A percentile compares a stretch with the other conserved stretches of the same genome.
Conservation (phyloP, 805 yeast species). For the Metschnikowia drakensbergensis region DNA sequence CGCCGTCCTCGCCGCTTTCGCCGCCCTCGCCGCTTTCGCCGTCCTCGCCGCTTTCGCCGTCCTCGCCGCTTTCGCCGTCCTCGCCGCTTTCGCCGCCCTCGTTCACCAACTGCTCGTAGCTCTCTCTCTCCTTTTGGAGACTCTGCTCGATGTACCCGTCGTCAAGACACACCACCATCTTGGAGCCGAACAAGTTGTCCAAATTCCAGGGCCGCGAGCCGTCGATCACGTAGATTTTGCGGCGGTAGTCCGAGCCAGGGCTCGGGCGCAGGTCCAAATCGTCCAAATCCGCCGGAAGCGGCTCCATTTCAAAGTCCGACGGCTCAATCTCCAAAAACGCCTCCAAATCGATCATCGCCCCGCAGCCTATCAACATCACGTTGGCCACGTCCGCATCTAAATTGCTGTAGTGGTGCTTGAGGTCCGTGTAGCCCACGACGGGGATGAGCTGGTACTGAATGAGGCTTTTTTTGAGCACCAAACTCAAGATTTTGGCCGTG, state of each 20-base stretch:
- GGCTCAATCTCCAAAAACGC: slow-evolving; percentile 63
- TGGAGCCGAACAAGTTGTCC: slow-evolving; percentile 85
- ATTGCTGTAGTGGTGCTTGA: slow-evolving; percentile 56
- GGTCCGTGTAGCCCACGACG: slow-evolving; percentile 84
- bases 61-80: slow-evolving; percentile 15
- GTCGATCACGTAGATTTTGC: slow-evolving; percentile 79
- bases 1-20: too few species aligned
- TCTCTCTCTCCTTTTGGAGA: slow-evolving; percentile 51
- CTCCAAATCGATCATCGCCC: slow-evolving; percentile 86
- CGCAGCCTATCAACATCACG: slow-evolving; percentile 84
- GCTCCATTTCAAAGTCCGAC: slow-evolving; percentile 44
- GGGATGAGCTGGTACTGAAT: slow-evolving; percentile 88
- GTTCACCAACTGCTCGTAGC: slow-evolving; percentile 54
- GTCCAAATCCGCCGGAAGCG: slow-evolving; percentile 20
- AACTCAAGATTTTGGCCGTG: slow-evolving; percentile 72
- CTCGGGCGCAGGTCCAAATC: slow-evolving; percentile 17
- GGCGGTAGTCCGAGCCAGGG: slow-evolving; percentile 26
- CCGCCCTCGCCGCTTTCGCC: slow-evolving; percentile 23
- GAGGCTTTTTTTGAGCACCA: slow-evolving; percentile 70
- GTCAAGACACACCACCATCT: slow-evolving; percentile 74
- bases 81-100: slow-evolving; percentile 17
- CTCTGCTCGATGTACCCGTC: slow-evolving; percentile 73
- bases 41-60: slow-evolving; percentile 11
- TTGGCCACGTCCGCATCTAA: slow-evolving; percentile 74
- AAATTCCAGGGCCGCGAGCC: slow-evolving; percentile 96